Percentiles rank a stretch among this genome's conserved stretches.
phyloP scores from a whole-genome alignment of 2,329 filamentous ascomycete species.

The Xylaria sp. region DNA sequence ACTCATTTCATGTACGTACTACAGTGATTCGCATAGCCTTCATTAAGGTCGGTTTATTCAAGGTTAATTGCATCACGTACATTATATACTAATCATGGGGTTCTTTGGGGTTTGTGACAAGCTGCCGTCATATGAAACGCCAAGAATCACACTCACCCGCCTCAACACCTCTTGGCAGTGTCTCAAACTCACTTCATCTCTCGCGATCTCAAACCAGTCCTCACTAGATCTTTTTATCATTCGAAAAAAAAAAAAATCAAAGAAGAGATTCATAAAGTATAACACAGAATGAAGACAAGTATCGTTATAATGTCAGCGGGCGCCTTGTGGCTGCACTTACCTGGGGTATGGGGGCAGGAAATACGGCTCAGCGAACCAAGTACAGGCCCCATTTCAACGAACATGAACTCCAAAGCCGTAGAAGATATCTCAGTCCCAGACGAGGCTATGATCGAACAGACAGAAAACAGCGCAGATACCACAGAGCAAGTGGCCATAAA shows the following conservation, averaged over 20 bases:
- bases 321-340: conserved; percentile 23
- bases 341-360: conserved; percentile 33
- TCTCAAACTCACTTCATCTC: conserved; percentile 33
- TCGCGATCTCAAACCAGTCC: conserved; percentile 12
- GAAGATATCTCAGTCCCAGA: conserved; percentile 36
- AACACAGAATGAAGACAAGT: conserved; percentile 9
- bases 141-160: conserved; percentile 36
- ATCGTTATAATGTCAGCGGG: conserved; percentile 26
- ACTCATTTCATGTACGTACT: neutral
- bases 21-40: neutral
- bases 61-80: neutral
- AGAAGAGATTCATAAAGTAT: neutral
- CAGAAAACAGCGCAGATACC: conserved; percentile 19
- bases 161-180: conserved; percentile 39
- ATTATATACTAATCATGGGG: neutral
- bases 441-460: conserved; percentile 39
- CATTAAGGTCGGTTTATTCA: neutral
- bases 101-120: neutral
- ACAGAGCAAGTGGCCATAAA: conserved; percentile 32
- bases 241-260: neutral
- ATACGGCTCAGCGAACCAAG: conserved; percentile 34
- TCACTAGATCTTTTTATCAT: neutral
- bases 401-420: conserved; percentile 31
- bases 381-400: conserved; percentile 32
- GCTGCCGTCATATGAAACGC: conserved; percentile 41